A percentile compares a stretch with the other conserved stretches of the same genome.
Evolutionary conservation across 2,329 filamentous ascomycete genomes (phyloP).

Genomic region (Colletotrichum ledebouriae): DNA sequence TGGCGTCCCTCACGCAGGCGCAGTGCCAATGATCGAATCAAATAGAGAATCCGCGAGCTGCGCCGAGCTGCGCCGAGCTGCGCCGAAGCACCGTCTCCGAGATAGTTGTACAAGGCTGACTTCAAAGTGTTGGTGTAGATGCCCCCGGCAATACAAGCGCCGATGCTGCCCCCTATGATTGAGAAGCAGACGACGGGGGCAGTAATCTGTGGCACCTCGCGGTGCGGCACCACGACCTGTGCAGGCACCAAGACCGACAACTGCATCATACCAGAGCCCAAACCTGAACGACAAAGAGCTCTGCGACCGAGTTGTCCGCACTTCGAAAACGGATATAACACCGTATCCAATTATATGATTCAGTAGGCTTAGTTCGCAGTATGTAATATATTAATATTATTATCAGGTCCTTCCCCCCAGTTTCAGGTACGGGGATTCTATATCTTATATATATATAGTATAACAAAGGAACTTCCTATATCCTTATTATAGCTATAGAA

Average conservation of each 20-base stretch:
- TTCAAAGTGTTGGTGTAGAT: conserved; percentile 53
- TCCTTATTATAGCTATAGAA: too few species aligned
- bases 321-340: conserved; percentile 53
- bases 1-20: conserved; percentile 31
- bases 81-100: not conserved
- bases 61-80: conserved; percentile 8
- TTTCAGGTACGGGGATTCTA: too few species aligned
- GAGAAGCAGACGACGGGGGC: conserved; percentile 50
- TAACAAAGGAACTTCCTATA: too few species aligned
- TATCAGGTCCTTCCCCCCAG: too few species aligned
- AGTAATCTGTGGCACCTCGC: conserved; percentile 50
- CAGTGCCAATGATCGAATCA: conserved; percentile 28
- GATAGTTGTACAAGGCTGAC: conserved; percentile 21
- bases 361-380: too few species aligned
- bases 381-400: too few species aligned
- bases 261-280: conserved; percentile 47
- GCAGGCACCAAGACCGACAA: conserved; percentile 51
- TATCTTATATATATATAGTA: too few species aligned
- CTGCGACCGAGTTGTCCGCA: conserved; percentile 49
- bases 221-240: conserved; percentile 47
- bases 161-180: conserved; percentile 50
- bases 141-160: conserved; percentile 48
- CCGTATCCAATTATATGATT: too few species aligned
- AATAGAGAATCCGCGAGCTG: conserved; percentile 31
- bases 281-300: conserved; percentile 53